Evolutionary conservation across 257 asterid species (phyloP), one percentile per base, ranked within the genome.

Genomic region (Solanum sejunctum): DNA sequence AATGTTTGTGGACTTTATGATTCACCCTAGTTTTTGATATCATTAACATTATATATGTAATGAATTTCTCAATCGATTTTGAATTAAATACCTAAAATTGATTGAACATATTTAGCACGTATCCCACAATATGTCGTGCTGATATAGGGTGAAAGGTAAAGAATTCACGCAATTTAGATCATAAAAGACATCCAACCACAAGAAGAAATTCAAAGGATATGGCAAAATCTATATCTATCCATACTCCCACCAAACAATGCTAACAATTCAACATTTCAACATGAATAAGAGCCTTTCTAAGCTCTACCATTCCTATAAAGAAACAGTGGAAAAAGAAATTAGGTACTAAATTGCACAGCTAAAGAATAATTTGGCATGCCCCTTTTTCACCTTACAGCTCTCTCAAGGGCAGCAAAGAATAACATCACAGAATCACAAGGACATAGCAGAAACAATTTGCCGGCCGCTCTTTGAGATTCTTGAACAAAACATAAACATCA

Each of bases 401-500:
- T 81, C 58, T 23, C 55, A 88, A 84, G 55, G 45, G 51, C 83
- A 81, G 85, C 86, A 80, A 85, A 60, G 72, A 84, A 82, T 57
- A 57, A 82, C 28, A 49, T 51, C 82, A 51, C 70, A 88, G 89
- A 71, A 47, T 77, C 47, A 77, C 71, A 89, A 90, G 81, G 97
- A 84, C 86, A 93, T 89, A 78, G 97, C 91, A 47, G 99, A 87
- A 87, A 93, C 97, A 88, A 93, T 81, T 72, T 96, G 99, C 71
- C 98, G 89, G 41, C 94, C 87, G 87, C 89, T 93, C 94, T 95
- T 97, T 81, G 97, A 86, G 90, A 95, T 95, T 90, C 99, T 97
- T 47, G 98, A 93, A 91, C 99, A 97, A 82, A 97, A 97, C 98
- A 97, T 94, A 92, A 94, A 97, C 91, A 95, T 60, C 91, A 95